Evolutionary conservation across 1,284 basidiomycete genomes (phyloP).

Genomic region (Malassezia pachydermatis): DNA sequence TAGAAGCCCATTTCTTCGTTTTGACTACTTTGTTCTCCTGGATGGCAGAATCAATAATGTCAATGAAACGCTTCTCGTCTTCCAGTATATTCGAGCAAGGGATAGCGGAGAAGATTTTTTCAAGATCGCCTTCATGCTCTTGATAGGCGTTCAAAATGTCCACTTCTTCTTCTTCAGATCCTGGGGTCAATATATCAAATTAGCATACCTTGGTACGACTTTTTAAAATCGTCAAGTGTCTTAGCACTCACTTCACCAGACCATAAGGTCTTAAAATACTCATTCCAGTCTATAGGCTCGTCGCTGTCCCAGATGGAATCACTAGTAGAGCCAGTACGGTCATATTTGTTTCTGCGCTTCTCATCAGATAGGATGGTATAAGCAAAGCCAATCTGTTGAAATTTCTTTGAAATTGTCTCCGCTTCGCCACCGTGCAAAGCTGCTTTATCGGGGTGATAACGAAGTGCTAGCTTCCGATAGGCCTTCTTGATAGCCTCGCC

Average conservation of each 20-base stretch:
- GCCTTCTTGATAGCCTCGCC: slow-evolving; percentile 26
- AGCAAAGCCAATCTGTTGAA: slow-evolving; percentile 46
- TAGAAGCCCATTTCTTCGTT: slow-evolving; percentile 20
- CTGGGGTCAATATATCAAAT: slow-evolving; percentile 4
- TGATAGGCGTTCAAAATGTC: slow-evolving; percentile 39
- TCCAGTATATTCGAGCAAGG: slow-evolving; percentile 39
- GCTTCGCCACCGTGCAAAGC: slow-evolving; percentile 3
- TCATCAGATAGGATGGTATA: slow-evolving; percentile 44
- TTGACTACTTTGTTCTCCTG: slow-evolving; percentile 22
- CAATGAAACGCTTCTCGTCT: slow-evolving; percentile 32
- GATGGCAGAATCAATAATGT: slow-evolving; percentile 30
- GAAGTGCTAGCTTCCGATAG: slow-evolving; percentile 34
- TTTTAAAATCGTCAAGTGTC: slow-evolving; percentile 37
- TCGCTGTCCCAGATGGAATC: slow-evolving; percentile 36
- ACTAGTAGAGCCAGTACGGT: slow-evolving; percentile 42
- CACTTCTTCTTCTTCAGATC: slow-evolving; percentile 37
- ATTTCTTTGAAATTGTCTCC: slow-evolving; percentile 26
- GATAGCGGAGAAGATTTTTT: slow-evolving; percentile 33
- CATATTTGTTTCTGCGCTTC: slow-evolving; percentile 34
- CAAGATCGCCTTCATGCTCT: slow-evolving; percentile 27
- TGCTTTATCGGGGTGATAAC: slow-evolving; percentile 46
- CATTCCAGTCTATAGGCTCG: slow-evolving; percentile 45
- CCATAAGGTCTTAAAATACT: slow-evolving; percentile 47
- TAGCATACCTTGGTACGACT: slow-evolving; percentile 32
- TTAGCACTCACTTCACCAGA: slow-evolving; percentile 38